phyloP scores from a whole-genome alignment of 2,329 filamentous ascomycete species.

The Amesomyces nigricolor region DNA sequence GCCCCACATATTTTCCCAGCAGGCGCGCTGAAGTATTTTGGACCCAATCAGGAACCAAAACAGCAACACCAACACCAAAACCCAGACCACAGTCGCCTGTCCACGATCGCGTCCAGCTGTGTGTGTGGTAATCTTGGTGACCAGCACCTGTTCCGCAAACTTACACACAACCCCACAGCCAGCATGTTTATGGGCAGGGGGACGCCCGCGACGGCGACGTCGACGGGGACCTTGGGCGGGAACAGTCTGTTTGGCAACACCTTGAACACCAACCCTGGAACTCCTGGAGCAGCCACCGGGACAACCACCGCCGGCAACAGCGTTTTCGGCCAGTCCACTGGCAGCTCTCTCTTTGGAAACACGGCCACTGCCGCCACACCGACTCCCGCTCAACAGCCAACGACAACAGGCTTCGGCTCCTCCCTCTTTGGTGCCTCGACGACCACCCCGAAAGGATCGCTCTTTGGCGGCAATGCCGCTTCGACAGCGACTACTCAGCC shows the following conservation, averaged over 20 bases:
- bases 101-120: constrained; percentile 9
- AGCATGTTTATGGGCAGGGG: constrained; percentile 21
- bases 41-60: background rate
- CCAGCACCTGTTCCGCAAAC: background rate
- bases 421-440: constrained; percentile 18
- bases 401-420: constrained; percentile 4
- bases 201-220: constrained; percentile 15
- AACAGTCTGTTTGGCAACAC: constrained; percentile 17
- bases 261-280: constrained; percentile 7
- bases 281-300: background rate
- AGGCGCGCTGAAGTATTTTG: constrained; percentile 12
- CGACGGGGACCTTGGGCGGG: constrained; percentile 12
- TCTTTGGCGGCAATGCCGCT: constrained; percentile 20
- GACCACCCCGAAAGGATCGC: constrained; percentile 15
- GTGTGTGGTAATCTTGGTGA: constrained; percentile 6
- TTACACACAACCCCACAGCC: background rate
- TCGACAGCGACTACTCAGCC: constrained; percentile 1
- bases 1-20: constrained; percentile 5
- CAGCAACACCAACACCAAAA: background rate
- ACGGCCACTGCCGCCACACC: background rate
- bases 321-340: constrained; percentile 17
- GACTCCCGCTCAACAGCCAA: background rate
- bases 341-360: constrained; percentile 10
- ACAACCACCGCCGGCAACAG: constrained; percentile 13
- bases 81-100: background rate